Evolutionary conservation across 805 yeast species (phyloP), one percentile per base, ranked within the genome.

Genomic region (Candida incommunis): DNA sequence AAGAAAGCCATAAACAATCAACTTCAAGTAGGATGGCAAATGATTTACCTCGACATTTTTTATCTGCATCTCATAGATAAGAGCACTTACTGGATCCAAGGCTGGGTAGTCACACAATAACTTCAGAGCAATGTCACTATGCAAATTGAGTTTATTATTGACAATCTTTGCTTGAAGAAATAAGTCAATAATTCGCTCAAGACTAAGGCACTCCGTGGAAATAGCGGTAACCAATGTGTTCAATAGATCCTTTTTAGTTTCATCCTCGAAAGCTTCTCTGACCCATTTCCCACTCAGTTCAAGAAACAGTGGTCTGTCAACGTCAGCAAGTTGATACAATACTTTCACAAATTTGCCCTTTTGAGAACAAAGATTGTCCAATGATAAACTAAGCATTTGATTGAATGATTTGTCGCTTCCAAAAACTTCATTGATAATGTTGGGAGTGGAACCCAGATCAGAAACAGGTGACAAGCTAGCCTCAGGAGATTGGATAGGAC

Each of bases 231-330:
- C 52, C 40, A 72, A 47, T 23, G 59, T 64, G n/a, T 63, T 46
- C 4, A 70, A 50, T 11, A 71, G 57, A 34, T 60, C 67, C 41
- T 62, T 50, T 44, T 66, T 62, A 22, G 59, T 49, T 2, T 64
- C 60, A 45, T 63, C 66, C 40, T 65, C 67, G 3, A 50, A 43
- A 23, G 50, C 50, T 4, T 55, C 51, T 42, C 59, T 25, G 51
- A 57, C 45, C 68, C 44, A 53, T 18, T 24, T 43, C 13, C 40
- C 57, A 50, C 41, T 47, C 27, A 35, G 27, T n/a, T 46, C 57
- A 46, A 43, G 58, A 42, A 41, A 56, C 3, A 41, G 25, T 24
- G 29, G 41, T 25, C 42, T 20, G 41, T 57, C 56, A 2, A 47
- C 31, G 18, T 56, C 54, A 2, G 49, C 44, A 22, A 64, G 35